phyloP scores from a whole-genome alignment of 1,139 yeast genomes.

The Arxiozyma telluris region DNA sequence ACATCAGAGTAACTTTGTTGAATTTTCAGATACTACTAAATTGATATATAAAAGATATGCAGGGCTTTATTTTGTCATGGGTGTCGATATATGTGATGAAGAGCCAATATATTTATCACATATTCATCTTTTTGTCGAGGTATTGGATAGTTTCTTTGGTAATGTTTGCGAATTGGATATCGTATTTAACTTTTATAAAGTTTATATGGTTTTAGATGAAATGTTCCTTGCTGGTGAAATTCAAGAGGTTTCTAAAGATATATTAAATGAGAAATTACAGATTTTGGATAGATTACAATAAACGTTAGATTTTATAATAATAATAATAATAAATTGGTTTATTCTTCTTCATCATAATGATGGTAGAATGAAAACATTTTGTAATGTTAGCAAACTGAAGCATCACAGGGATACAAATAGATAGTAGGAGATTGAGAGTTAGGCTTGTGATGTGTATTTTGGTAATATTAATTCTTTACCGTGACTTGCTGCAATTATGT shows the following conservation, averaged over 20 bases:
- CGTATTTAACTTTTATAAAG: conserved; percentile 70
- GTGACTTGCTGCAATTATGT: too few relatives aligned
- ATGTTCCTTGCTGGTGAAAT: conserved; percentile 72
- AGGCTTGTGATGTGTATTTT: too few relatives aligned
- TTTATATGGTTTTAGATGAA: conserved; percentile 64
- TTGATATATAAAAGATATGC: conserved; percentile 86
- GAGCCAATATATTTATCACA: conserved; percentile 78
- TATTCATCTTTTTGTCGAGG: conserved; percentile 81
- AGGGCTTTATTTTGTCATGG: conserved; percentile 76
- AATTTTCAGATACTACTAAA: conserved; percentile 56
- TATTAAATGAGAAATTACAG: conserved; percentile 46
- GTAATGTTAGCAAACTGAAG: too few relatives aligned
- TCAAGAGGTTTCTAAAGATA: conserved; percentile 58
- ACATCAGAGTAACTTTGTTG: conserved; percentile 71
- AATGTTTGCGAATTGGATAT: conserved; percentile 94
- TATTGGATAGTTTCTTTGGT: conserved; percentile 72
- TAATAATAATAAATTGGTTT: too few relatives aligned
- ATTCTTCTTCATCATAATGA: too few relatives aligned
- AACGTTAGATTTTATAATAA: not conserved
- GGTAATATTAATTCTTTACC: too few relatives aligned
- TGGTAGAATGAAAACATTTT: too few relatives aligned
- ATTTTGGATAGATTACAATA: conserved; percentile 40
- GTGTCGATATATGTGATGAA: conserved; percentile 60
- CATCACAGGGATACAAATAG: too few relatives aligned
- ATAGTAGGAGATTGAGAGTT: too few relatives aligned